These are phyloP conservation scores for Didymella segeticola DNA, from an alignment of 2,329 filamentous ascomycete genomes.

Conservation along the genomic window DNA sequence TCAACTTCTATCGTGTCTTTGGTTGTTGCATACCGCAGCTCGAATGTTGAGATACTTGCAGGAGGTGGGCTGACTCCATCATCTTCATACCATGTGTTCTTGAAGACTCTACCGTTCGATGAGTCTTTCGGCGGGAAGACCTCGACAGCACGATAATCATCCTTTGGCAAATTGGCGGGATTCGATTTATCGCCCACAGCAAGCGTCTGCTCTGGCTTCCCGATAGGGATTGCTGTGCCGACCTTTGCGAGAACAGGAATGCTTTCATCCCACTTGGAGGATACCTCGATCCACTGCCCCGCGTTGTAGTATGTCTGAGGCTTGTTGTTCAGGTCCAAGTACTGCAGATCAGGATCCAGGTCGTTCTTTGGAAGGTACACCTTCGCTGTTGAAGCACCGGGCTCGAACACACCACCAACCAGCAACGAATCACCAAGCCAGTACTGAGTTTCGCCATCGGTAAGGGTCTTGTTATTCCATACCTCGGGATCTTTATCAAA, in stretches of 20 bases:
- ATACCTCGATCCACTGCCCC: constrained; percentile 61
- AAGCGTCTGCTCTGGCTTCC: constrained; percentile 59
- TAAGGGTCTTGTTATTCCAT: constrained; percentile 64
- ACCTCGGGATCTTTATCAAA: constrained; percentile 71
- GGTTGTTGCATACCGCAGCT: constrained; percentile 42
- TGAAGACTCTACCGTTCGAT: constrained; percentile 46
- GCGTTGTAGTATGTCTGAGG: constrained; percentile 65
- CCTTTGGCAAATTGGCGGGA: constrained; percentile 55
- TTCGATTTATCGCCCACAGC: constrained; percentile 58
- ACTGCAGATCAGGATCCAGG: constrained; percentile 58
- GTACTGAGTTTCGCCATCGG: constrained; percentile 72
- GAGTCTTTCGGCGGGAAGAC: constrained; percentile 61
- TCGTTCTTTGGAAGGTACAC: constrained; percentile 67
- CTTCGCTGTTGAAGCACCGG: constrained; percentile 60
- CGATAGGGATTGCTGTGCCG: constrained; percentile 62
- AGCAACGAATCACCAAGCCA: constrained; percentile 74
- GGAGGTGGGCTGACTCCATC: constrained; percentile 60
- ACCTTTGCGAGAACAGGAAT: constrained; percentile 64
- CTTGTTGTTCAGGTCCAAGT: constrained; percentile 68
- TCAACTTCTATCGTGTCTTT: constrained; percentile 54
- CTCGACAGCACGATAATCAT: constrained; percentile 65
- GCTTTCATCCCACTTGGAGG: constrained; percentile 59
- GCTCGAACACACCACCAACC: constrained; percentile 71
- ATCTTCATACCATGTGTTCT: constrained; percentile 62
- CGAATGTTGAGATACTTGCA: constrained; percentile 38